Evolutionary conservation across 805 yeast species (phyloP).

Genomic region (Candida multigemmis): DNA sequence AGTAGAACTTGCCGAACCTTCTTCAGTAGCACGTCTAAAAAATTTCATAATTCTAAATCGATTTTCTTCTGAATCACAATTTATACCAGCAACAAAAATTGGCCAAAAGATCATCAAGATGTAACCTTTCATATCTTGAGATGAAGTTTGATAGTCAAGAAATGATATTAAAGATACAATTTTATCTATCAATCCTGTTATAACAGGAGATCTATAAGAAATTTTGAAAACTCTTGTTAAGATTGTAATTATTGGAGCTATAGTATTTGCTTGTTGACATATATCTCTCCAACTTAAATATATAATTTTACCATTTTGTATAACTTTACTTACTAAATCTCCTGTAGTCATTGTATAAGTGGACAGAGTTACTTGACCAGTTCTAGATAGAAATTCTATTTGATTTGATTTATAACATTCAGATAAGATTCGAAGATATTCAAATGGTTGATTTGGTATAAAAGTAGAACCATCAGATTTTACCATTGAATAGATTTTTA

Average conservation of each 20-base stretch:
- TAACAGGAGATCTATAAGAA: constrained; percentile 26
- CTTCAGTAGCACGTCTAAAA: constrained; percentile 36
- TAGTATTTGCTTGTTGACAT: constrained; percentile 36
- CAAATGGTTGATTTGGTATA: constrained; percentile 9
- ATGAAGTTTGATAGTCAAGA: constrained; percentile 1
- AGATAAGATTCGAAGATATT: constrained; percentile 13
- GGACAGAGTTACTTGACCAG: too few relatives aligned
- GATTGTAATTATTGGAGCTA: constrained; percentile 22
- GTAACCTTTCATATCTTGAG: constrained; percentile 12
- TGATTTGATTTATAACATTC: constrained; percentile 17
- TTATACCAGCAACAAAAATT: constrained; percentile 39
- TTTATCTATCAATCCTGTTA: constrained; percentile 7
- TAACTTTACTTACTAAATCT: too few relatives aligned
- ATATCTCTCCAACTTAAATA: constrained; percentile 53
- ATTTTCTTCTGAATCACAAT: constrained; percentile 25
- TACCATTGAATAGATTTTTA: too few relatives aligned
- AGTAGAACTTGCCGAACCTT: constrained; percentile 40
- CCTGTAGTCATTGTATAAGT: too few relatives aligned
- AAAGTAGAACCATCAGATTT: too few relatives aligned
- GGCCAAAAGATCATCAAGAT: constrained; percentile 50
- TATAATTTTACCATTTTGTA: too few relatives aligned
- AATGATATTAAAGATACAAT: constrained; percentile 4
- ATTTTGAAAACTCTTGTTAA: constrained; percentile 25
- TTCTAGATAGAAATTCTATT: constrained; percentile 19
- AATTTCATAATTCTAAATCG: constrained; percentile 25